Evolutionary conservation across 148 eudicot genomes (phyloP).

Genomic region (Pharnaceum exiguum): DNA sequence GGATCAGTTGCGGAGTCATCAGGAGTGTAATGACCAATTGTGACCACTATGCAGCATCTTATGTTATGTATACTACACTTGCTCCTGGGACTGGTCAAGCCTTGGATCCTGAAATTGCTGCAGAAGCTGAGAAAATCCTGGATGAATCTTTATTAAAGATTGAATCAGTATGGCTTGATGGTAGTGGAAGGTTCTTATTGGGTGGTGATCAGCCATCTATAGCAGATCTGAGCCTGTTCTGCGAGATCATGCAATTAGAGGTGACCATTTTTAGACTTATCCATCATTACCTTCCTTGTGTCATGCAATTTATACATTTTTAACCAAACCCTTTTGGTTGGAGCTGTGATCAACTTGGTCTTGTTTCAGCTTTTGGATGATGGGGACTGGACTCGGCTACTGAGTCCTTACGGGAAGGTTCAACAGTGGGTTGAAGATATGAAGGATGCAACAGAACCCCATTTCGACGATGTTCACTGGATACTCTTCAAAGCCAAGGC

Average conservation of each 20-base stretch:
- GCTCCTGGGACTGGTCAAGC: conserved; percentile 41
- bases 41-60: conserved; percentile 49
- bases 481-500: no score
- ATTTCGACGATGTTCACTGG: conserved; percentile 67
- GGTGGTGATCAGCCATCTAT: conserved; percentile 70
- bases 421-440: conserved; percentile 70
- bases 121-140: conserved; percentile 45
- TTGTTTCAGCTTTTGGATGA: conserved; percentile 47
- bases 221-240: conserved; percentile 72
- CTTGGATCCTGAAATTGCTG: conserved; percentile 43
- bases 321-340: no score
- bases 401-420: conserved; percentile 69
- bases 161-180: conserved; percentile 63
- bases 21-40: no score
- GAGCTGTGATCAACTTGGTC: not conserved
- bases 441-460: conserved; percentile 64
- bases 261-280: conserved; percentile 1
- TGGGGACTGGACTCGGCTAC: conserved; percentile 40
- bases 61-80: conserved; percentile 35
- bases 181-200: conserved; percentile 49
- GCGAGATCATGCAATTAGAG: conserved; percentile 84
- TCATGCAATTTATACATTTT: no score
- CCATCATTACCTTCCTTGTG: not conserved
- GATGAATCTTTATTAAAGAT: conserved; percentile 44
- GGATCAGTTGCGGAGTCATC: no score